phyloP scores from a whole-genome alignment of 352 stramenopile species.

The Phytophthora niederhauseri region DNA sequence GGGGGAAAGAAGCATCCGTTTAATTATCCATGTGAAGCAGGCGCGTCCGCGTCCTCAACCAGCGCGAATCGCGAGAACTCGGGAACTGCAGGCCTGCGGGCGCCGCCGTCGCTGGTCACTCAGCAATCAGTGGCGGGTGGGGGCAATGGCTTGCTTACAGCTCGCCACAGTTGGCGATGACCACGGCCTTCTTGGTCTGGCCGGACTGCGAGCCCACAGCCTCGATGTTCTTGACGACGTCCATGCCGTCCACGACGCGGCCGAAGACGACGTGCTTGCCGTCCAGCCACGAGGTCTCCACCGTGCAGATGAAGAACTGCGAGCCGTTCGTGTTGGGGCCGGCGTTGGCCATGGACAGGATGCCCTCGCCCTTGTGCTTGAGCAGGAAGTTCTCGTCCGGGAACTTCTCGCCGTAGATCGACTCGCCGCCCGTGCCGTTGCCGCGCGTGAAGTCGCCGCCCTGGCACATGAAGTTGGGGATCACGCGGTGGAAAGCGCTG shows the following conservation, averaged over 20 bases:
- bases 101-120: slow-evolving; percentile 1
- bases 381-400: slow-evolving; percentile 98
- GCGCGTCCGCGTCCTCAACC: slow-evolving; percentile 12
- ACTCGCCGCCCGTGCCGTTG: slow-evolving; percentile 96
- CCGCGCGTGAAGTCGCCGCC: slow-evolving; percentile 96
- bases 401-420: slow-evolving; percentile 95
- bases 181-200: slow-evolving; percentile 91
- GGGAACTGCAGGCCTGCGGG: too few relatives aligned
- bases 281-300: slow-evolving; percentile 96
- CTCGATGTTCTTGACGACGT: slow-evolving; percentile 95
- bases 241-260: slow-evolving; percentile 89
- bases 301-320: slow-evolving; percentile 97
- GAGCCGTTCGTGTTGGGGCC: slow-evolving; percentile 97
- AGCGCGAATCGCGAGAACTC: neutral
- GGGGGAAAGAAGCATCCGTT: slow-evolving; percentile 35
- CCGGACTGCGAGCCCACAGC: slow-evolving; percentile 64
- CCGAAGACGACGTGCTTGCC: slow-evolving; percentile 99
- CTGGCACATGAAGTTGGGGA: slow-evolving; percentile 96
- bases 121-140: neutral
- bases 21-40: slow-evolving; percentile 40
- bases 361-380: slow-evolving; percentile 95
- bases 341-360: slow-evolving; percentile 97
- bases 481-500: slow-evolving; percentile 97
- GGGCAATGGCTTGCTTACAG: slow-evolving; percentile 62
- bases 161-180: slow-evolving; percentile 96